Percentiles rank a stretch among this genome's conserved stretches.
These are phyloP conservation scores for Entomortierella lignicola DNA, from an alignment of 192 early-diverging fungal species.

Conservation along the genomic window DNA sequence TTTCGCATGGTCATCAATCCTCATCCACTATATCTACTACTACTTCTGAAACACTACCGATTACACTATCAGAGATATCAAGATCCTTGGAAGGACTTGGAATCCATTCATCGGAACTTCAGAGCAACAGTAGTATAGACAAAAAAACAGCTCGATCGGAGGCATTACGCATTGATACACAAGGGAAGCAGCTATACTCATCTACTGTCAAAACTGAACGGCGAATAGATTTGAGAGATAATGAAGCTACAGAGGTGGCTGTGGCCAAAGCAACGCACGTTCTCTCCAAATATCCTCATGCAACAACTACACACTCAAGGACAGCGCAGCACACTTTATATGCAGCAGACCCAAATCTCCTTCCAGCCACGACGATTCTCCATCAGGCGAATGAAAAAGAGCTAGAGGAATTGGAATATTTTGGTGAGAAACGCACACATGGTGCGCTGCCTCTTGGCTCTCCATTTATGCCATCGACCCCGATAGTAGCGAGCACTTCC, in stretches of 20 bases:
- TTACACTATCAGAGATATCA: too few relatives aligned
- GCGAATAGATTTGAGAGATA: constrained; percentile 8
- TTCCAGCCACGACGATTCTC: too few relatives aligned
- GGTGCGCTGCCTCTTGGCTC: constrained; percentile 25
- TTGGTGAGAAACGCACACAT: constrained; percentile 32
- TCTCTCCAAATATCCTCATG: constrained; percentile 39
- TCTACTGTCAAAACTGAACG: too few relatives aligned
- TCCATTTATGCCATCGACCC: constrained; percentile 48
- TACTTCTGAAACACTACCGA: too few relatives aligned
- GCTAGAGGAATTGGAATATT: constrained; percentile 43
- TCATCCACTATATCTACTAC: too few relatives aligned
- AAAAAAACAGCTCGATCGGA: too few relatives aligned
- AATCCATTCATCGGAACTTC: too few relatives aligned
- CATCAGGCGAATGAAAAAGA: constrained; percentile 15
- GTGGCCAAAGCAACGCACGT: constrained; percentile 41
- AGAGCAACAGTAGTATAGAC: too few relatives aligned
- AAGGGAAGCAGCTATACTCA: too few relatives aligned
- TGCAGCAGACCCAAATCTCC: too few relatives aligned
- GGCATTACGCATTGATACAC: too few relatives aligned
- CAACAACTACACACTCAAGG: constrained; percentile 22
- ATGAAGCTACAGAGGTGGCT: constrained; percentile 18
- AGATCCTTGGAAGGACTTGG: too few relatives aligned
- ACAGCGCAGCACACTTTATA: not conserved
- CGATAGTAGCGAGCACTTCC: not conserved
- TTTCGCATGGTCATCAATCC: constrained; percentile 9